Base-by-base conservation (phyloP, 2,329 filamentous ascomycete species). In the Venturia nashicola region DNA sequence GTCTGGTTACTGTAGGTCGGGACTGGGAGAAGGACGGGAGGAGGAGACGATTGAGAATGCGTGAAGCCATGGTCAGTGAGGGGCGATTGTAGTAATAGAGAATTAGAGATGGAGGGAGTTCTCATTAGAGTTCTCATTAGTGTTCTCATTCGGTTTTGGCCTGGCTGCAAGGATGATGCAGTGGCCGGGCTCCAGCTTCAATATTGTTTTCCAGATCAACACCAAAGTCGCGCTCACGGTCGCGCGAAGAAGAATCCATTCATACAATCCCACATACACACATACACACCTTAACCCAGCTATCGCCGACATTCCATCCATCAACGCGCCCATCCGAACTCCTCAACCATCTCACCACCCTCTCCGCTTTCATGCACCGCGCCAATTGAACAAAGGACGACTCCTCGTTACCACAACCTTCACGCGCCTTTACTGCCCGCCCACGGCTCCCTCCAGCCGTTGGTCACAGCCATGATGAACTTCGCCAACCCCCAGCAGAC, bases 401-500 rank as follows among this genome's bases (percentile, higher is more conserved):
- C n/a, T 40, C 32, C 34, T 59, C 27, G 55, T 32, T 59, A 23
- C 59, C 59, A 20, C 59, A 16, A 27, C n/a, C n/a, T n/a, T n/a
- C n/a, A n/a, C 7, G 18, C 39, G 27, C 46, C 11, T 48, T 18
- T 1, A 36, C 57, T 16, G 14, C 55, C 42, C 40, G 34, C 42
- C 34, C 23, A 44, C 36, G 36, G 51, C 51, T 5, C 42, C 39
- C 7, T 42, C 36, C 39, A 23, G 39, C 59, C 36, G 42, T 42
- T 11, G 59, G 39, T 5, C 7, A 23, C 27, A 2, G 1, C 39
- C 59, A 60, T 16, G 34, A 60, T 60, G 59, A 51, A 51, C 12
- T 42, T 44, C 42, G 36, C 42, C 36, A 42, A 16, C 7, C 14
- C 12, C n/a, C 51, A 39, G 48, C 36, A 42, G 39, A 90, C 89